Evolutionary conservation across 768 basidiomycete genomes (phyloP).

Genomic region (Russula brevipes): DNA sequence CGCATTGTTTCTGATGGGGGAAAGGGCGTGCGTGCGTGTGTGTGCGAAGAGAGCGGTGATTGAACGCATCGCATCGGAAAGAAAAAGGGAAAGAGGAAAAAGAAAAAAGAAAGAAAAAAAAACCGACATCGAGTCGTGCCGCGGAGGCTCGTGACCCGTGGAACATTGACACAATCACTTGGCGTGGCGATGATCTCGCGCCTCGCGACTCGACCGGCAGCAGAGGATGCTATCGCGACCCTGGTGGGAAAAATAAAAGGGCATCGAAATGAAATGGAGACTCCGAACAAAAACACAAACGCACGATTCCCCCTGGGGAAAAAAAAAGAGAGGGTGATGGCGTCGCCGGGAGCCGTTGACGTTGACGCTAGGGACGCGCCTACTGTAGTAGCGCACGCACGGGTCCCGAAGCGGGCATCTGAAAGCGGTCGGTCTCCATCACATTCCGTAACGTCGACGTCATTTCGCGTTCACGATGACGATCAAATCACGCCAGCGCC

Average conservation of each 20-base stretch:
- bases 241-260: not conserved
- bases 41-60: not conserved
- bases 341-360: too few species aligned
- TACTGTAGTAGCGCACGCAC: too few species aligned
- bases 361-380: too few species aligned
- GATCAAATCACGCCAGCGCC: too few species aligned
- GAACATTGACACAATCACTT: too few species aligned
- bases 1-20: constrained; percentile 7
- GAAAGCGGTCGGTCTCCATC: too few species aligned
- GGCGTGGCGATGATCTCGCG: not conserved
- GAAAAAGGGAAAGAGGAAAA: not conserved
- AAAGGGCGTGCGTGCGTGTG: not conserved
- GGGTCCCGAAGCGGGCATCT: too few species aligned
- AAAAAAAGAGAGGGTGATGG: not conserved
- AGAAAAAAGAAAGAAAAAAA: not conserved
- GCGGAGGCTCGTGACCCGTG: not conserved
- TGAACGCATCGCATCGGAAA: not conserved
- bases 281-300: too few species aligned
- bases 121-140: not conserved
- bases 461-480: too few species aligned
- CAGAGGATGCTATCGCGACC: not conserved
- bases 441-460: not conserved
- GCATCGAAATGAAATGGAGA: not conserved
- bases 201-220: too few species aligned
- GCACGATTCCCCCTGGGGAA: not conserved